Evolutionary conservation across 1,284 basidiomycete genomes (phyloP).

Genomic region (Ustilago tritici): DNA sequence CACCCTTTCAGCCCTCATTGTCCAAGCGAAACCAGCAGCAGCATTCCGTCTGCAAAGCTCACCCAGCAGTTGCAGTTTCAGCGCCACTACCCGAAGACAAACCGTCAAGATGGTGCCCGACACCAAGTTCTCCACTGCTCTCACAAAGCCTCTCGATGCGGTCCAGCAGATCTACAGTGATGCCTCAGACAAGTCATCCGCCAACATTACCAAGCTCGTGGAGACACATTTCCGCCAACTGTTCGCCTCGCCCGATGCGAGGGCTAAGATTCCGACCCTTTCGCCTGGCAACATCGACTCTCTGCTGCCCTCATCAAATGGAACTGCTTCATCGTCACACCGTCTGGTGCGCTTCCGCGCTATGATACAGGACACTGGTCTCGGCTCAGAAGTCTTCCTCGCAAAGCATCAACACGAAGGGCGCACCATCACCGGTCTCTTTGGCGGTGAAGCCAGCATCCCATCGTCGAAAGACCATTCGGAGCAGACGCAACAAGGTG

Average conservation of each 20-base stretch:
- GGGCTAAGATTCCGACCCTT: constrained; percentile 43
- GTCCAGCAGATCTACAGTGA: constrained; percentile 48
- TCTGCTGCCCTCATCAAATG: constrained; percentile 15
- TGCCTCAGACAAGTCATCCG: constrained; percentile 35
- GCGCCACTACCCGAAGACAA: not conserved
- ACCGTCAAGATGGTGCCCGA: constrained; percentile 51
- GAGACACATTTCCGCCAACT: constrained; percentile 43
- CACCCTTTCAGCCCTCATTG: not conserved
- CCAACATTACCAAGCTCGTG: constrained; percentile 39
- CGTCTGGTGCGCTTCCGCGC: constrained; percentile 66
- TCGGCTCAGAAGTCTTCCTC: constrained; percentile 67
- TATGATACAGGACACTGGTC: constrained; percentile 70
- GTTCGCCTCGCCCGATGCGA: constrained; percentile 43
- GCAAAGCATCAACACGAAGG: constrained; percentile 41
- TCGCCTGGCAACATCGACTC: constrained; percentile 24
- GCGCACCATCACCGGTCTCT: constrained; percentile 54
- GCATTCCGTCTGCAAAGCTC: not conserved
- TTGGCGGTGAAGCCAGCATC: constrained; percentile 33
- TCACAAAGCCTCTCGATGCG: constrained; percentile 47
- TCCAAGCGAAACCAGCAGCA: not conserved
- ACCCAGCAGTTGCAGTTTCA: not conserved
- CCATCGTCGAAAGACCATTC: not conserved
- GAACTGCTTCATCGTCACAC: constrained; percentile 39
- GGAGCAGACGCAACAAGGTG: constrained; percentile 13
- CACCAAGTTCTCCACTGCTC: constrained; percentile 49